Percentiles rank a stretch among this genome's conserved stretches.
Conservation (phyloP, 192 early-diverging fungal species). For the Coemansia sp. region DNA sequence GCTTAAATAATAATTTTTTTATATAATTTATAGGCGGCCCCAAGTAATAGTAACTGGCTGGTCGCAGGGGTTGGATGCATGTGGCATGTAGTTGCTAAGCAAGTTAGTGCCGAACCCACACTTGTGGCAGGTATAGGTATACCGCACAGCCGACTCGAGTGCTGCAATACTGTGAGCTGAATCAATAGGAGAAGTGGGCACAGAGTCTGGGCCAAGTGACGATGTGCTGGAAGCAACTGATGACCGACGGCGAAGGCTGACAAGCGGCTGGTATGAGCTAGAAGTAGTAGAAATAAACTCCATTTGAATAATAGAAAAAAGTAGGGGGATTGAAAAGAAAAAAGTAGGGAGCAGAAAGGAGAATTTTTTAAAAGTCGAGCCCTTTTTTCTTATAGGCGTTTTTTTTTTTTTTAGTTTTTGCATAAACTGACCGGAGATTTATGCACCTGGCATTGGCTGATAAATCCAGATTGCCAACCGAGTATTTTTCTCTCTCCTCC, state of each 20-base stretch:
- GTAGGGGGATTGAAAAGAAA: not conserved
- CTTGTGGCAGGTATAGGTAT: conserved; percentile 46
- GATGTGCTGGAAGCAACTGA: conserved; percentile 28
- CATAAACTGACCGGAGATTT: not conserved
- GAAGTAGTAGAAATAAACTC: conserved; percentile 17
- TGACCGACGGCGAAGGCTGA: conserved; percentile 45
- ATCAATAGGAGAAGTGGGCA: conserved; percentile 27
- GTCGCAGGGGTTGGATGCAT: conserved; percentile 50
- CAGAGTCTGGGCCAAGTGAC: conserved; percentile 4
- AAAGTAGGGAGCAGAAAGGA: not conserved
- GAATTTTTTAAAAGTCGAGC: not conserved
- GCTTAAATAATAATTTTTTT: conserved; percentile 6
- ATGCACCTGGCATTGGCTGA: not conserved
- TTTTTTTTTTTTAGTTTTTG: not conserved
- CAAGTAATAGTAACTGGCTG: conserved; percentile 28
- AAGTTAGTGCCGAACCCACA: conserved; percentile 55
- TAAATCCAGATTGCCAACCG: not conserved
- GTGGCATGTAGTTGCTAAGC: conserved; percentile 52
- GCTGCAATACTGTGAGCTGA: not conserved
- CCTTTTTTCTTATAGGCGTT: not conserved
- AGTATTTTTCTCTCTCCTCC: not conserved
- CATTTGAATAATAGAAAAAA: conserved; percentile 12
- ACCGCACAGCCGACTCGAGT: conserved; percentile 24
- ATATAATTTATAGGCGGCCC: conserved; percentile 30
- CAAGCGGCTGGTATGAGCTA: conserved; percentile 41